phyloP scores from a whole-genome alignment of 1,284 basidiomycete genomes.

The Tranzscheliella williamsii region DNA sequence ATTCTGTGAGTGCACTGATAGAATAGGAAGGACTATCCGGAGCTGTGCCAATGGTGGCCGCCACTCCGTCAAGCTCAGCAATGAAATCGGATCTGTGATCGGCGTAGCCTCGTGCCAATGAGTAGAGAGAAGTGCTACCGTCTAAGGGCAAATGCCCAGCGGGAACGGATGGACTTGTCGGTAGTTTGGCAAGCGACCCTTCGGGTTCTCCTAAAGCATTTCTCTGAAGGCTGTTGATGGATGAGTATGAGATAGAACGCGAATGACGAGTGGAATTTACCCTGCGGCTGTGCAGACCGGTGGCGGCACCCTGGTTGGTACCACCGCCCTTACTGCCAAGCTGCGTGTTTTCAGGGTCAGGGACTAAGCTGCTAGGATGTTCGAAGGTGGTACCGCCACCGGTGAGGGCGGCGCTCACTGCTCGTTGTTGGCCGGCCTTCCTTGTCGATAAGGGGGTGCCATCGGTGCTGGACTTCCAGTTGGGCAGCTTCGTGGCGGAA shows the following conservation, averaged over 20 bases:
- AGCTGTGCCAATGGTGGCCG: slow-evolving; percentile 18
- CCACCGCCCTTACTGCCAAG: too few species aligned
- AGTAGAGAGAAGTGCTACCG: slow-evolving; percentile 25
- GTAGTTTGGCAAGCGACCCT: slow-evolving; percentile 8
- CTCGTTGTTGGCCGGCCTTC: slow-evolving; percentile 16
- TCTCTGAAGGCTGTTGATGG: slow-evolving; percentile 32
- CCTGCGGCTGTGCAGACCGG: not conserved
- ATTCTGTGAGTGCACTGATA: slow-evolving; percentile 48
- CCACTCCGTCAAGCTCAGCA: slow-evolving; percentile 18
- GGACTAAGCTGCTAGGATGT: slow-evolving; percentile 8
- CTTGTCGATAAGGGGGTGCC: slow-evolving; percentile 12
- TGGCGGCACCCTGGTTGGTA: slow-evolving; percentile 2
- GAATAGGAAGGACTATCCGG: slow-evolving; percentile 43
- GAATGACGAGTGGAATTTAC: slow-evolving; percentile 5
- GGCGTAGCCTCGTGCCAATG: slow-evolving; percentile 23
- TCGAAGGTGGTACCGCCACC: slow-evolving; percentile 26
- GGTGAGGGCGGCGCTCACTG: slow-evolving; percentile 25
- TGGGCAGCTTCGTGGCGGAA: slow-evolving; percentile 13
- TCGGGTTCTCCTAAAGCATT: slow-evolving; percentile 11
- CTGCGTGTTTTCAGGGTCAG: slow-evolving; percentile 8
- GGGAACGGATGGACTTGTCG: slow-evolving; percentile 25
- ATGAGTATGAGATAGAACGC: slow-evolving; percentile 54
- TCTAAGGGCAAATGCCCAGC: slow-evolving; percentile 16
- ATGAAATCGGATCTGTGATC: slow-evolving; percentile 23
- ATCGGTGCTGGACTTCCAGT: slow-evolving; percentile 8